Base-by-base conservation (phyloP, 768 basidiomycete genomes). In the Collybia nuda region DNA sequence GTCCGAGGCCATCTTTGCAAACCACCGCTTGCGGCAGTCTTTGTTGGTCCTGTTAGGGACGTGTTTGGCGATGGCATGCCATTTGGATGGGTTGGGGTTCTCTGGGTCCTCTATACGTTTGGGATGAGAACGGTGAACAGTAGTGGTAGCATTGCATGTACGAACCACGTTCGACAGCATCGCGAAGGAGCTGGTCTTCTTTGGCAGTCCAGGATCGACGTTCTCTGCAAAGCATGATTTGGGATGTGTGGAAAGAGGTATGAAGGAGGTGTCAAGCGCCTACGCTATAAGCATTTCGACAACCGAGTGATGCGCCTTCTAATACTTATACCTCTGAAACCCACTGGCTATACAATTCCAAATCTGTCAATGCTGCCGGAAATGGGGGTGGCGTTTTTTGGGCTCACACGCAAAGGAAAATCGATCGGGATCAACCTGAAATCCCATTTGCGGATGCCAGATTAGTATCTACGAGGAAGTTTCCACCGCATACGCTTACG, bases 21-120 rank as follows among this genome's bases (percentile, higher is more conserved):
- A 81, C 80, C 80, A 83, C 11, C 81, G 71, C 60, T 83, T 83
- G 55, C 81, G 73, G 61, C 81, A 83, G 61, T 83, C 81, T 58
- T 83, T 83, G 70, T 83, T 83, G 18, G 79, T 82, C 48, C 81
- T 70, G 58, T 81, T 78, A 8, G 80, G 81, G 4, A 83, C 79
- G 59, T 82, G 79, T 56, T 80, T 78, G n/a, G 80, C 77, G 47
- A 83, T 82, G 28, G 78, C 79, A 63, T 80, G 78, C 81, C 81
- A 83, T 54, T 81, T 82, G 43, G 80, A 79, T 18, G 81, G 81
- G 52, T 78, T 80, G 22, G 76, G 64, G 57, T 78, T 76, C 42
- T 77, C 73, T 45, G 80, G 77, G 58, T 81, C 80, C 73, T 82
- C 81, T 83, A 60, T 26, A 55, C 44, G 21, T 52, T 48, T 21